Base-by-base conservation (phyloP, 78 protist species). In the Dictyostelium citrinum region DNA sequence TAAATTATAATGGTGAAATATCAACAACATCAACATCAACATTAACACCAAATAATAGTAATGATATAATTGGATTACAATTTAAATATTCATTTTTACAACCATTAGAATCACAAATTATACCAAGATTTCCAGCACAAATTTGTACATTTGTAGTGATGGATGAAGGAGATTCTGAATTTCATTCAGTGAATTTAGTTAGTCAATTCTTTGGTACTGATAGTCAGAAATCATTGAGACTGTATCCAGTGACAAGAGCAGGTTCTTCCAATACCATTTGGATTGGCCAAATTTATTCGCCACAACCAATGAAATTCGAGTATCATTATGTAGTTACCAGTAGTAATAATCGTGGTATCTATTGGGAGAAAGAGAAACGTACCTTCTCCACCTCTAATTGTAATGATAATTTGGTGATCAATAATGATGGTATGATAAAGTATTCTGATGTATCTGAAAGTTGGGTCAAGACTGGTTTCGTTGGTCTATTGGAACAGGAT, bases 271-370 rank as follows among this genome's bases (percentile, higher is more conserved):
- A 88, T 33, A 88, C 93, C 1, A 20, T 88, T 14, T 88, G 93
- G 93, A 68, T 88, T 45, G 93, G 93, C 5, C 93, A 88, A 67
- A 60, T 88, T 22, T 88, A 88, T 33, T 83, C 93, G 49, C 93
- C 93, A 35, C 85, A 78, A 49, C 84, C 93, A 22, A 76, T 88
- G 80, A 88, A 88, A 35, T 88, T 88, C 45, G 93, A 88, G n/a
- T 88, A 88, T 35, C 82, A 61, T 43, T 88, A 88, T 49, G 93
- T 88, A 7, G 61, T 88, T 0, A 43, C 81, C 0, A 78, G 85
- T 41, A 79, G 81, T 58, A 88, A 88, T 24, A 88, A 88, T 24
- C 51, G 72, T 27, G 93, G 93, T 37, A 78, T 88, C 67, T 88
- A 79, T 79, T 88, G 93, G 93, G 93, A 88, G 51, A 88, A 88